Conservation (phyloP, 768 basidiomycete species). For the Lentinus brumalis region DNA sequence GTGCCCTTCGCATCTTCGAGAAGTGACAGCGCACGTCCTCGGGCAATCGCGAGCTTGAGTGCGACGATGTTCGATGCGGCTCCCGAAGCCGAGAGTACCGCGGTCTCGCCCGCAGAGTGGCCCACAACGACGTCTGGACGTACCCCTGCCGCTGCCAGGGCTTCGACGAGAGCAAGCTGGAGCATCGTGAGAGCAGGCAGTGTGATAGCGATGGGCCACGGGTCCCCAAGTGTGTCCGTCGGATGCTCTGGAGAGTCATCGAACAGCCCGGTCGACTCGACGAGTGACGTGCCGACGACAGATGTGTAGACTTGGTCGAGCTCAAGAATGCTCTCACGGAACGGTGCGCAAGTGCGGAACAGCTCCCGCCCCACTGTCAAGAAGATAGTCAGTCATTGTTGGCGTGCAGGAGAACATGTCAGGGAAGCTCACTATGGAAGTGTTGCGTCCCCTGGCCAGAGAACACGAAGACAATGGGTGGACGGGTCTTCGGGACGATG, state of each 20-base stretch:
- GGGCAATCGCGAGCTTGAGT: conserved; percentile 45
- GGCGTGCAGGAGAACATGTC: background rate
- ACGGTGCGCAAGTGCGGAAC: conserved; percentile 36
- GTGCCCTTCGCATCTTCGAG: conserved; percentile 38
- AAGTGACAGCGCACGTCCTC: conserved; percentile 39
- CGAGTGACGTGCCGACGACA: conserved; percentile 38
- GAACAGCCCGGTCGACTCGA: conserved; percentile 41
- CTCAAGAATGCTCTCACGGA: conserved; percentile 41
- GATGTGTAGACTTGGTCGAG: conserved; percentile 38
- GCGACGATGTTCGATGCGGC: conserved; percentile 44
- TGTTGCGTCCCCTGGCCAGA: conserved; percentile 45
- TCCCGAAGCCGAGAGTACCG: conserved; percentile 46
- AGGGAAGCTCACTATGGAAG: conserved; percentile 33
- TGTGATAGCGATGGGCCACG: conserved; percentile 39
- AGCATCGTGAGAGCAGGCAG: conserved; percentile 46
- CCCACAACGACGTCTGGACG: conserved; percentile 43
- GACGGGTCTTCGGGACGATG: conserved; percentile 1
- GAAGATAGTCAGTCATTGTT: too few relatives aligned
- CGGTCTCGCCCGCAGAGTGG: conserved; percentile 51
- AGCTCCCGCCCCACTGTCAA: conserved; percentile 40
- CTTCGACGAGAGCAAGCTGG: conserved; percentile 49
- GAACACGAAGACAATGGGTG: conserved; percentile 41
- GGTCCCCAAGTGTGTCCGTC: conserved; percentile 16
- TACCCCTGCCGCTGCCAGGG: conserved; percentile 38
- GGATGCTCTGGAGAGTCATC: conserved; percentile 19